A percentile compares a stretch with the other conserved stretches of the same genome.
These are phyloP conservation scores for Hyphopichia fennica DNA, from an alignment of 1,139 yeast species.

Conservation along the genomic window DNA sequence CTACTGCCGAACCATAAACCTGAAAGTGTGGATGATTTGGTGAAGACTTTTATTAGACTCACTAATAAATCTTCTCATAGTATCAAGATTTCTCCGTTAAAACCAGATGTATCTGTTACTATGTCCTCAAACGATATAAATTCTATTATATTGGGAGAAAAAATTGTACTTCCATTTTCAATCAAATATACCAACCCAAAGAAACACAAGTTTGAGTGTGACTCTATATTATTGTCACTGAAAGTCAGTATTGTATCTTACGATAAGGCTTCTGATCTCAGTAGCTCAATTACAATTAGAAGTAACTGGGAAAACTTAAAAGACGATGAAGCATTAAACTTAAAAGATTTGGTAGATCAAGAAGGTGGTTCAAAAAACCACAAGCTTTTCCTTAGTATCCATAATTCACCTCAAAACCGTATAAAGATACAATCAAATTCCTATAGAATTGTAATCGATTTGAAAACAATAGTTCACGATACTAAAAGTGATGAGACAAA, in stretches of 20 bases:
- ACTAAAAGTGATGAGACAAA: slow-evolving; percentile 7
- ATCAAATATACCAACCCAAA: slow-evolving; percentile 17
- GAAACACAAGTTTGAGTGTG: slow-evolving; percentile 18
- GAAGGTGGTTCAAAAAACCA: slow-evolving; percentile 12
- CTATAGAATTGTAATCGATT: slow-evolving; percentile 19
- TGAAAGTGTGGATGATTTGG: neutral
- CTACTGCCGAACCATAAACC: neutral
- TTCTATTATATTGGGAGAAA: slow-evolving; percentile 30
- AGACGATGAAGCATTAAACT: slow-evolving; percentile 41
- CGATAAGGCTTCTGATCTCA: slow-evolving; percentile 13
- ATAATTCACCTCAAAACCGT: slow-evolving; percentile 15
- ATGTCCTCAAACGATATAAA: slow-evolving; percentile 5
- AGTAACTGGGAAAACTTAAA: slow-evolving; percentile 39
- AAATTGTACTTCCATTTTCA: slow-evolving; percentile 19
- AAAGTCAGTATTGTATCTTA: slow-evolving; percentile 19
- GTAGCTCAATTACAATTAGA: slow-evolving; percentile 18
- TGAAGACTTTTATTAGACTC: slow-evolving; percentile 1
- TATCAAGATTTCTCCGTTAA: slow-evolving; percentile 15
- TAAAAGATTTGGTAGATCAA: slow-evolving; percentile 14
- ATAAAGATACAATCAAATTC: slow-evolving; percentile 6
- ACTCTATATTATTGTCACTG: slow-evolving; percentile 20
- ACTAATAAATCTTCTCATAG: neutral
- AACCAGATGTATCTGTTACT: slow-evolving; percentile 12
- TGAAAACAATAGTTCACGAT: slow-evolving; percentile 25
- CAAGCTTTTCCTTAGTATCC: slow-evolving; percentile 26